Percentiles rank a stretch among this genome's conserved stretches.
Conservation (phyloP, 129 eudicot genomes). For the Daucus carota region DH1_v3.0 NC_030385.2:32830001-32830500, state of each 20-base stretch:
- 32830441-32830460: background rate
- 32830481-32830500: background rate
- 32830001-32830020: background rate
- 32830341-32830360: background rate
- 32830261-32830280: background rate
- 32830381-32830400: background rate
- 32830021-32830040: background rate
- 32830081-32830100: background rate
- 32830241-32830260: background rate
- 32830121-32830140: background rate
- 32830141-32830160: background rate
- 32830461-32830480: background rate
- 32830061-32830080: background rate
- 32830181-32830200: background rate
- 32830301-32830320: background rate
- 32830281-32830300: background rate
- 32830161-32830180: background rate
- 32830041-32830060: too few species aligned
- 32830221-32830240: background rate
- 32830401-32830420: background rate
- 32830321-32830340: background rate
- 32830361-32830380: background rate
- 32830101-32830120: background rate
- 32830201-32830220: background rate
- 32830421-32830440: background rate